Evolutionary conservation across 345 rosid species (phyloP).

Genomic region (Microcos paniculata): DNA sequence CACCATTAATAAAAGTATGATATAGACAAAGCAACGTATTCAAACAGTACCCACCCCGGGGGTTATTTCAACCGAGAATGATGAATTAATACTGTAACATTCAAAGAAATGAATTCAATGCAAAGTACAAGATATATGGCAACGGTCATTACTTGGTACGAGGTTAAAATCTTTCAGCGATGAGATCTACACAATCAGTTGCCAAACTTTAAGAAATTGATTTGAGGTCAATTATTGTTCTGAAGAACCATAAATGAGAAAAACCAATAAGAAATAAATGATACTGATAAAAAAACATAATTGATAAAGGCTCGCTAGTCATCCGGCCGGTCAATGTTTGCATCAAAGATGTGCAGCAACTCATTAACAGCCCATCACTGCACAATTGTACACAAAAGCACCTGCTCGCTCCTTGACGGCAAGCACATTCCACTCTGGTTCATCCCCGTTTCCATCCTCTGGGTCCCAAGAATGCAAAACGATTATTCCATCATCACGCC

Average conservation of each 20-base stretch:
- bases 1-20: neutral
- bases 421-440: conserved; percentile 37
- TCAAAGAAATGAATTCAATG: neutral
- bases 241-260: neutral
- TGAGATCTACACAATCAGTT: neutral
- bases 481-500: conserved; percentile 33
- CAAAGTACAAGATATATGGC: neutral
- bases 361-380: conserved; percentile 44
- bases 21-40: neutral
- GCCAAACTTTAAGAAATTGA: neutral
- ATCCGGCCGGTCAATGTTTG: neutral
- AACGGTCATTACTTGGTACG: neutral
- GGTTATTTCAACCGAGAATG: neutral
- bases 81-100: neutral
- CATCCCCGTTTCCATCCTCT: conserved; percentile 19
- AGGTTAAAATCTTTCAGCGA: neutral
- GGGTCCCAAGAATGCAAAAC: conserved; percentile 44
- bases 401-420: conserved; percentile 38
- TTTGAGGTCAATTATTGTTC: conserved; percentile 15
- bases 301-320: neutral
- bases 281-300: neutral
- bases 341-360: conserved; percentile 12
- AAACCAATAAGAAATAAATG: conserved; percentile 3
- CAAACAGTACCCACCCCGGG: neutral
- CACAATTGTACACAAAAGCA: conserved; percentile 47